These are phyloP conservation scores for Beauveria sp. DNA, from an alignment of 2,329 filamentous ascomycete species.

Conservation along the genomic window DNA sequence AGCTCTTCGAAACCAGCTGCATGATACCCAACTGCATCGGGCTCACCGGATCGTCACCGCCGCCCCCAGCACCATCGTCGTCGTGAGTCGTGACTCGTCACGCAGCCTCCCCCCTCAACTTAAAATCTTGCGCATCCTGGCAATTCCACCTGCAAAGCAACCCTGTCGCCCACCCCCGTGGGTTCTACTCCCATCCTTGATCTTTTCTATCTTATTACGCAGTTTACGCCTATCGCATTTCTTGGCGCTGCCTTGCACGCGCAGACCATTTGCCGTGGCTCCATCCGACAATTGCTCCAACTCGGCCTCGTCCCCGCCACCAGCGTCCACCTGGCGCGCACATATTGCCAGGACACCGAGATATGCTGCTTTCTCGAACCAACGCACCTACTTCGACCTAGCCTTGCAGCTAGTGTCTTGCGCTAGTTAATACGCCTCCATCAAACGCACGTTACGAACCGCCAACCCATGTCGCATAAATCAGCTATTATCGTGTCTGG, in stretches of 20 bases:
- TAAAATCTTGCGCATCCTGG: not conserved
- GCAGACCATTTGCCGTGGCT: not conserved
- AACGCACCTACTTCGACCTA: too few relatives aligned
- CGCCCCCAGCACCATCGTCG: not conserved
- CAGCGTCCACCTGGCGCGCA: too few relatives aligned
- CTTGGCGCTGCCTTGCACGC: not conserved
- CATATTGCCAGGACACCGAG: too few relatives aligned
- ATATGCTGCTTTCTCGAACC: too few relatives aligned
- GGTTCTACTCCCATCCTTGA: not conserved
- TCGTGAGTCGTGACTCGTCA: not conserved
- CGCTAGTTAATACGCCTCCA: too few relatives aligned
- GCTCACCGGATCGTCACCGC: not conserved
- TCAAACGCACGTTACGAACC: too few relatives aligned
- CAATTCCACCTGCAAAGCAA: not conserved
- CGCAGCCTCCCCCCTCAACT: not conserved
- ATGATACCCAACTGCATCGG: too few relatives aligned
- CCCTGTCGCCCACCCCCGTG: not conserved
- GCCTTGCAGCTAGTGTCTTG: too few relatives aligned
- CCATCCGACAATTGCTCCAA: not conserved
- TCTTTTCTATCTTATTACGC: not conserved
- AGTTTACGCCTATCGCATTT: not conserved
- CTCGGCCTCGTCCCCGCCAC: too few relatives aligned
- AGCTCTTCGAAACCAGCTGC: too few relatives aligned
- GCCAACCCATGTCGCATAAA: too few relatives aligned
- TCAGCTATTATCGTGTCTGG: too few relatives aligned